Conservation (phyloP, 192 early-diverging fungal genomes). For the Chytriomyces hyalinus region DNA sequence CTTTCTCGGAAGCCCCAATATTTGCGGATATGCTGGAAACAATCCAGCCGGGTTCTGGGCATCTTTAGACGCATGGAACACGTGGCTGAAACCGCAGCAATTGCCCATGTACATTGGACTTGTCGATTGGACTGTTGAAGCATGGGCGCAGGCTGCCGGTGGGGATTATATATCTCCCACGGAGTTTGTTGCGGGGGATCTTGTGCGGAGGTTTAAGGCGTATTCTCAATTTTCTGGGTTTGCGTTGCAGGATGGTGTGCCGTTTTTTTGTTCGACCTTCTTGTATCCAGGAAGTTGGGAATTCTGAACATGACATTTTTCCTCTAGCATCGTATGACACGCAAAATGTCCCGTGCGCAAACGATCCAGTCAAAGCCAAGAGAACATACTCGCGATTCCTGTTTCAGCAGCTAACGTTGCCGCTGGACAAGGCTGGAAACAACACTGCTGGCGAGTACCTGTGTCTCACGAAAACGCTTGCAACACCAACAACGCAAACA, state of each 20-base stretch:
- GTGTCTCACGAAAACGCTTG: not conserved
- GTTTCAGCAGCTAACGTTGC: not conserved
- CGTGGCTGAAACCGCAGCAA: slow-evolving; percentile 1
- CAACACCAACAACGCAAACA: slow-evolving; percentile 9
- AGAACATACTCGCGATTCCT: not conserved
- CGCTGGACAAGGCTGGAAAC: not conserved
- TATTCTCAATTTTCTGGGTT: slow-evolving; percentile 32
- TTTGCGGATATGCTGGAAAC: slow-evolving; percentile 42
- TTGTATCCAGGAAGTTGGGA: not conserved
- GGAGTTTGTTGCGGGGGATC: slow-evolving; percentile 3
- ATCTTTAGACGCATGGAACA: slow-evolving; percentile 18
- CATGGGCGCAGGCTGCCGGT: slow-evolving; percentile 34
- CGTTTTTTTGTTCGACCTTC: not conserved
- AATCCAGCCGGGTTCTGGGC: slow-evolving; percentile 41
- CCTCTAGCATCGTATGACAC: slow-evolving; percentile 22
- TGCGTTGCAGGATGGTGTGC: slow-evolving; percentile 29
- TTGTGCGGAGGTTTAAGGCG: slow-evolving; percentile 2
- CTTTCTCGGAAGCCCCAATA: slow-evolving; percentile 33
- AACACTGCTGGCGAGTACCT: not conserved
- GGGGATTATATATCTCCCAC: slow-evolving; percentile 39
- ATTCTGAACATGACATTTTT: not conserved
- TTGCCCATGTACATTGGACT: slow-evolving; percentile 29
- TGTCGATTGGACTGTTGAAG: slow-evolving; percentile 30
- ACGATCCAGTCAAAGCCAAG: not conserved
- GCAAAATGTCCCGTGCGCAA: slow-evolving; percentile 29